phyloP scores from a whole-genome alignment of 768 basidiomycete species.

The Trametes cinnabarina region DNA sequence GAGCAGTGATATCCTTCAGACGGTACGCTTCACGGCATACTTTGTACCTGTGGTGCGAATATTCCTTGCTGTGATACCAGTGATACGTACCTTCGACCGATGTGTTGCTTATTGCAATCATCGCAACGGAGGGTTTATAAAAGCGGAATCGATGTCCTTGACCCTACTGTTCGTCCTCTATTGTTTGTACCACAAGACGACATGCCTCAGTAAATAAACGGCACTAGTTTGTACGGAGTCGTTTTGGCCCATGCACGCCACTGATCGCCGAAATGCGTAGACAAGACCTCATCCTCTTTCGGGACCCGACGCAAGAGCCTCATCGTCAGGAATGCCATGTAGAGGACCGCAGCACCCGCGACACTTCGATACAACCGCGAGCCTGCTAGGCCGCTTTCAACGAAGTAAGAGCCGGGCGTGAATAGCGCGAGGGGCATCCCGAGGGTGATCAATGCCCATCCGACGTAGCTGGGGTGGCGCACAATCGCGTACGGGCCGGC shows the following conservation, averaged over 20 bases:
- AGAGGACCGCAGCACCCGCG: neutral
- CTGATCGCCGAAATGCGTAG: slow-evolving; percentile 8
- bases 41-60: too few relatives aligned
- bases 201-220: neutral
- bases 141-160: too few relatives aligned
- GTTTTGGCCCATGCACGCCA: slow-evolving; percentile 15
- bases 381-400: neutral
- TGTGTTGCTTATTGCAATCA: too few relatives aligned
- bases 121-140: too few relatives aligned
- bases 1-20: neutral
- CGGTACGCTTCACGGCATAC: too few relatives aligned
- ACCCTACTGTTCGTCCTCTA: too few relatives aligned
- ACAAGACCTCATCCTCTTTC: slow-evolving; percentile 10
- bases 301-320: neutral
- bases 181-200: too few relatives aligned
- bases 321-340: neutral
- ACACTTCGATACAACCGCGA: neutral
- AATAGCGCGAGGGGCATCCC: neutral
- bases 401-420: neutral
- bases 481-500: slow-evolving; percentile 15
- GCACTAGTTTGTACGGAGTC: slow-evolving; percentile 10
- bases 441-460: neutral
- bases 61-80: too few relatives aligned
- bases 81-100: too few relatives aligned
- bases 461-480: slow-evolving; percentile 21